A percentile compares a stretch with the other conserved stretches of the same genome.
Conservation (phyloP, 768 basidiomycete species). For the Epithele typhae region DNA sequence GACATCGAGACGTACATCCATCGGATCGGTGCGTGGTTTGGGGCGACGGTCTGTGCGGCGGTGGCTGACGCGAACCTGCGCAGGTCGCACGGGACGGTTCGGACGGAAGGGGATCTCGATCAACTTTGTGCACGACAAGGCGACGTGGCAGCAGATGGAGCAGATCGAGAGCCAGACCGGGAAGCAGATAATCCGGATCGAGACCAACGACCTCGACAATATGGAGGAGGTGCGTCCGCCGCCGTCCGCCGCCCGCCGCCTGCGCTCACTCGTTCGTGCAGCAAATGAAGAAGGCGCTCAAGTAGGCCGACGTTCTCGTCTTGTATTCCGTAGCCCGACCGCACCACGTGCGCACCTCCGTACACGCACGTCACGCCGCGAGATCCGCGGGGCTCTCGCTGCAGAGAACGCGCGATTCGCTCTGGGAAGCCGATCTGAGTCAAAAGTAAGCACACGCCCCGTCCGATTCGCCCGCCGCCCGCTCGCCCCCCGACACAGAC, state of each 20-base stretch:
- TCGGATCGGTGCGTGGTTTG: slow-evolving; percentile 72
- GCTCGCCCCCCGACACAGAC: no score
- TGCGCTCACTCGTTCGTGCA: no score
- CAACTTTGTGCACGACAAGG: slow-evolving; percentile 92
- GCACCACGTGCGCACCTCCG: no score
- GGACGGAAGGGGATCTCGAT: slow-evolving; percentile 96
- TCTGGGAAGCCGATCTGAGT: no score
- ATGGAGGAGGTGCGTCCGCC: slow-evolving; percentile 92
- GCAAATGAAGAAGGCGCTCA: slow-evolving; percentile 82
- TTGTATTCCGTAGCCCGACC: no score
- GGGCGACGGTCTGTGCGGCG: not conserved
- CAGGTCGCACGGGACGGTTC: slow-evolving; percentile 96
- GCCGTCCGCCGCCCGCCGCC: no score
- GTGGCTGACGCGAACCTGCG: not conserved
- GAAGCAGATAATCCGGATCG: slow-evolving; percentile 77
- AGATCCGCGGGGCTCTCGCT: no score
- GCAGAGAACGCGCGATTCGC: no score
- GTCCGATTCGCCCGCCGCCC: no score
- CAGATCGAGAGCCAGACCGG: slow-evolving; percentile 78
- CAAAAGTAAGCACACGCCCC: no score
- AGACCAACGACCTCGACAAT: slow-evolving; percentile 85
- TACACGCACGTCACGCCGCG: no score
- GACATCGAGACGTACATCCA: slow-evolving; percentile 98
- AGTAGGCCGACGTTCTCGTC: no score
- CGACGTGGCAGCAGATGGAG: slow-evolving; percentile 87